Base-by-base conservation (phyloP, 345 rosid genomes). In the Carallia pectinifolia region DNA sequence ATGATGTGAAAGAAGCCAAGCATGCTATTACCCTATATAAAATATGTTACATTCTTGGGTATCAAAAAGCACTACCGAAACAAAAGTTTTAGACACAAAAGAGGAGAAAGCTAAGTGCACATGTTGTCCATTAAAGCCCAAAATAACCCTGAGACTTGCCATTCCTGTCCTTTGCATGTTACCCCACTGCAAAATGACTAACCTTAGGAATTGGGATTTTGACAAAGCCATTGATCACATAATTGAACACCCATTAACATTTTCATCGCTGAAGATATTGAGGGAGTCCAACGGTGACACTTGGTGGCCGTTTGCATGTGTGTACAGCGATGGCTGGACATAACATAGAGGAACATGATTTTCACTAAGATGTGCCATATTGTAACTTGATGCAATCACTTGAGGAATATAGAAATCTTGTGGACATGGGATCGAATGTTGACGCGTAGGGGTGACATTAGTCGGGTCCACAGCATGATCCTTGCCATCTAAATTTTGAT, bases 251-350 rank as follows among this genome's bases (percentile, higher is more conserved):
- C 78, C 78, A 29, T 58, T 31, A 36, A 65, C 70, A 64, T 75
- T 75, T 48, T 75, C 78, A 29, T 69, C 78, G 27, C 78, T 70
- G 38, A 76, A 76, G 61, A 70, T 40, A 58, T 38, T 19, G 50
- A 70, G 36, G 60, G 71, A 55, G 36, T 74, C 72, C 61, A 47
- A 0, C 19, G 67, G 39, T 17, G 65, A 59, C 19, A 29, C 19
- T 64, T 48, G 62, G 47, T 23, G 18, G 13, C 0, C 50, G 6
- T 1, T 30, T 55, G 68, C 40, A 72, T 58, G 12, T 6, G 48
- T 15, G n/a, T 29, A 33, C 6, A 38, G 61, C 52, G 71, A 31
- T 52, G 67, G 38, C 6, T 12, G 52, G 7, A 44, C 39, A 55
- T 39, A 56, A 44, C 40, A 40, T 33, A 68, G 68, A 44, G 72